These are phyloP conservation scores for Lachancea meyersii DNA, from an alignment of 805 yeast species.

Conservation along the genomic window DNA sequence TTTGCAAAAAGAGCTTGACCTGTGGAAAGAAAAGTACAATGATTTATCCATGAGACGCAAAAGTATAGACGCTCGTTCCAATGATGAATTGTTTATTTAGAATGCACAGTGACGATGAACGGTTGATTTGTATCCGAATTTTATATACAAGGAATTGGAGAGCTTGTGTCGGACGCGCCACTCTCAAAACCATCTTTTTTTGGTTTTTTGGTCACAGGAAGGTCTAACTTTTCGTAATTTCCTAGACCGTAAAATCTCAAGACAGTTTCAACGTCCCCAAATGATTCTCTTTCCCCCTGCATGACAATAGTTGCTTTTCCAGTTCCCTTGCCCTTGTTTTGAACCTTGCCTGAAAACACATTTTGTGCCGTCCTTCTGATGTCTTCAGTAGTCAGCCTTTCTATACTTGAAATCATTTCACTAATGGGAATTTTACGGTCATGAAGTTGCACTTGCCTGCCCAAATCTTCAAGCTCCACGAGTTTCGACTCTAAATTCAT, in stretches of 20 bases:
- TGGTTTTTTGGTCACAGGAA: conserved; percentile 6
- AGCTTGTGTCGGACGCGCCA: background rate
- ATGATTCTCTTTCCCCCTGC: conserved; percentile 79
- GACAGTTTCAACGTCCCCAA: conserved; percentile 74
- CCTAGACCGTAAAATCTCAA: conserved; percentile 73
- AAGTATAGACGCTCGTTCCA: conserved; percentile 11
- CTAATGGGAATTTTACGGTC: conserved; percentile 65
- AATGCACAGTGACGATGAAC: background rate
- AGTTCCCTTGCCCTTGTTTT: conserved; percentile 41
- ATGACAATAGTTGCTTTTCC: conserved; percentile 79
- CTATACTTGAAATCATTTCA: conserved; percentile 79
- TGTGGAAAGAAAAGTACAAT: conserved; percentile 43
- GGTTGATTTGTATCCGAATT: background rate
- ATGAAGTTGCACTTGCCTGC: conserved; percentile 86
- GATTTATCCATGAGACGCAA: conserved; percentile 19
- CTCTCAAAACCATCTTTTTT: conserved; percentile 27
- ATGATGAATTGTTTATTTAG: conserved; percentile 26
- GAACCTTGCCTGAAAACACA: conserved; percentile 62
- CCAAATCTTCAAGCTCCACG: conserved; percentile 93
- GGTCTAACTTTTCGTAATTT: conserved; percentile 14
- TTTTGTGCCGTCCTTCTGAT: conserved; percentile 66
- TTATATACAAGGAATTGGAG: conserved; percentile 4
- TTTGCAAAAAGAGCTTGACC: conserved; percentile 51
- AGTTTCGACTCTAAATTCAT: conserved; percentile 91
- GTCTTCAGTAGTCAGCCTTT: conserved; percentile 58